These are phyloP conservation scores for Fusarium xylarioides DNA, from an alignment of 2,329 filamentous ascomycete species.

Conservation along the genomic window DNA sequence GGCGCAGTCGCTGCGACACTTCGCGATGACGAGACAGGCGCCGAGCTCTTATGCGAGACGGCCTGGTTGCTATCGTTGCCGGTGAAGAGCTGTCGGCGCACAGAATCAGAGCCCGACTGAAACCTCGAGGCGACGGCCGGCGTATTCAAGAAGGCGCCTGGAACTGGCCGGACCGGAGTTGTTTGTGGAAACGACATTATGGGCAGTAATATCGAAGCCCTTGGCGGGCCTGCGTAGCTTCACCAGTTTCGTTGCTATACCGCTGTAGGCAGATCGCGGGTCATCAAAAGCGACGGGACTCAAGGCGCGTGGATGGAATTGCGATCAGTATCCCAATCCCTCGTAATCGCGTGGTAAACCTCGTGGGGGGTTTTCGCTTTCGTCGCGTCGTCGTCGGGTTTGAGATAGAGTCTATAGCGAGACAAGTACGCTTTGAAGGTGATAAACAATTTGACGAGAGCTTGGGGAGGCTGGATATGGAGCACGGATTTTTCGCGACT, in stretches of 20 bases:
- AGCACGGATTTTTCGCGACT: conserved; percentile 52
- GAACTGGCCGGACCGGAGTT: conserved; percentile 77
- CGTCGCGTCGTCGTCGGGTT: conserved; percentile 38
- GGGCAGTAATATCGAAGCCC: conserved; percentile 42
- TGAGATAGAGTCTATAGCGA: conserved; percentile 30
- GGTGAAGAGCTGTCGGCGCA: conserved; percentile 62
- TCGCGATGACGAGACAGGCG: conserved; percentile 33
- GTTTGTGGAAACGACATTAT: conserved; percentile 64
- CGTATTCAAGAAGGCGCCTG: conserved; percentile 80
- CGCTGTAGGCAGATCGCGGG: conserved; percentile 38
- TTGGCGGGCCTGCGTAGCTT: conserved; percentile 43
- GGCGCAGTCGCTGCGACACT: conserved; percentile 37
- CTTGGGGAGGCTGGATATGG: conserved; percentile 48
- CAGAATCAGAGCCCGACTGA: conserved; percentile 55
- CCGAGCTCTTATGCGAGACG: conserved; percentile 28
- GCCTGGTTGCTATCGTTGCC: conserved; percentile 41
- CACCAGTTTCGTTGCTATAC: conserved; percentile 43
- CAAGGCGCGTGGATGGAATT: conserved; percentile 25
- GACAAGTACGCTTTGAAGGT: conserved; percentile 33
- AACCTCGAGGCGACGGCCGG: conserved; percentile 68
- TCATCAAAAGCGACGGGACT: conserved; percentile 43
- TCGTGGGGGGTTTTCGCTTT: conserved; percentile 14
- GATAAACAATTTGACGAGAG: conserved; percentile 46
- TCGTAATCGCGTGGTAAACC: conserved; percentile 22
- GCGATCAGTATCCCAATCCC: conserved; percentile 14